Evolutionary conservation across 2,329 filamentous ascomycete genomes (phyloP).

Genomic region (Scedosporium apiospermum): DNA sequence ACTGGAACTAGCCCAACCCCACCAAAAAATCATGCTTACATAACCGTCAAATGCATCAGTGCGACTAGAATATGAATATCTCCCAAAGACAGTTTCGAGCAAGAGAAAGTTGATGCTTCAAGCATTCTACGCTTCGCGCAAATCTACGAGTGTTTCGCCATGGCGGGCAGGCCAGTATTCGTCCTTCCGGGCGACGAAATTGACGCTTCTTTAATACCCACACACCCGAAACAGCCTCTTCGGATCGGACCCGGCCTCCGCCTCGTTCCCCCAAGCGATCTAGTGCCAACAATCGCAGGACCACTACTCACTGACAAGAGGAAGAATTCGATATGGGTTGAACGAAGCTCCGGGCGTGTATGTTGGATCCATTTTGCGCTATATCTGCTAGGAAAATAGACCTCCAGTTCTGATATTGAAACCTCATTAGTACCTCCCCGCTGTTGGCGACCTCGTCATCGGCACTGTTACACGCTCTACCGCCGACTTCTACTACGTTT

Average conservation of each 20-base stretch:
- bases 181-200: slow-evolving; percentile 78
- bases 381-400: slow-evolving; percentile 15
- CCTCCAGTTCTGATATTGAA: not conserved
- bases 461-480: slow-evolving; percentile 71
- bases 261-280: slow-evolving; percentile 66
- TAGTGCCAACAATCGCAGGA: slow-evolving; percentile 59
- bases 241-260: slow-evolving; percentile 78
- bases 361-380: slow-evolving; percentile 19
- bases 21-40: not conserved
- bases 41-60: not conserved
- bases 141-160: slow-evolving; percentile 19
- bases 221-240: slow-evolving; percentile 58
- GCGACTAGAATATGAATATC: too few species aligned
- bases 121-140: not conserved
- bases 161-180: slow-evolving; percentile 50
- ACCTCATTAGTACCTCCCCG: slow-evolving; percentile 61
- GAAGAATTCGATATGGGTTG: slow-evolving; percentile 73
- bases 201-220: slow-evolving; percentile 55
- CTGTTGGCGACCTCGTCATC: slow-evolving; percentile 77
- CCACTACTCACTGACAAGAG: slow-evolving; percentile 56
- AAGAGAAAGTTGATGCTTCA: not conserved
- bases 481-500: slow-evolving; percentile 70
- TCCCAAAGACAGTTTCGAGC: not conserved
- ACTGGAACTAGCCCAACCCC: not conserved
- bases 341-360: slow-evolving; percentile 61